phyloP scores from a whole-genome alignment of 2,329 filamentous ascomycete genomes.

The Alternaria metachromatica region DNA sequence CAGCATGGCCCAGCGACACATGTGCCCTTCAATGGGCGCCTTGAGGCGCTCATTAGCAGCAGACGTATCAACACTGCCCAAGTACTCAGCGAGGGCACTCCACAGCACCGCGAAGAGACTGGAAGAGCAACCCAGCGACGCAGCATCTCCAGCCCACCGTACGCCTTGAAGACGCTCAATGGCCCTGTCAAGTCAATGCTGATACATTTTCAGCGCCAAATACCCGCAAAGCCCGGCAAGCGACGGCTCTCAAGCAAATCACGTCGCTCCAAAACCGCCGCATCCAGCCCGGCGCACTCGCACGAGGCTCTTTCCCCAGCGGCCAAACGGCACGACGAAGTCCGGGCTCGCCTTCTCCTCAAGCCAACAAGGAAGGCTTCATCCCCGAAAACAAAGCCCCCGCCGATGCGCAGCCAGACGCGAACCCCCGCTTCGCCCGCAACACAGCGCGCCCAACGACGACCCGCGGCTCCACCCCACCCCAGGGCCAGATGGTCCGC shows the following conservation, averaged over 20 bases:
- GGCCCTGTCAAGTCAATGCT: conserved; percentile 4
- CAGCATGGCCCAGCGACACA: conserved; percentile 45
- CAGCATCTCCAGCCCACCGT: conserved; percentile 17
- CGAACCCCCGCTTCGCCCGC: conserved; percentile 17
- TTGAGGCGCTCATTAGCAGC: conserved; percentile 30
- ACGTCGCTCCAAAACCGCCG: conserved; percentile 32
- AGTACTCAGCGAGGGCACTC: conserved; percentile 32
- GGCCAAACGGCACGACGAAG: conserved; percentile 20
- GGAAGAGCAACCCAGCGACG: conserved; percentile 30
- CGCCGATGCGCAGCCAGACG: conserved; percentile 5
- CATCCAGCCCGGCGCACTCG: conserved; percentile 23
- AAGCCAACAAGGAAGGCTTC: conserved; percentile 7
- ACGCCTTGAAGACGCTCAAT: conserved; percentile 3
- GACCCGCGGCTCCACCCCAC: conserved; percentile 17
- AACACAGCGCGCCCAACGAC: conserved; percentile 12
- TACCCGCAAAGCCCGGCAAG: conserved; percentile 35
- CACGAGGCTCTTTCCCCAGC: conserved; percentile 29
- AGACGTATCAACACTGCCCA: conserved; percentile 26
- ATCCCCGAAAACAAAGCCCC: conserved; percentile 1
- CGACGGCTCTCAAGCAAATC: conserved; percentile 34
- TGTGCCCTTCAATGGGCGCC: conserved; percentile 44
- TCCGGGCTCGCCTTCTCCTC: neutral
- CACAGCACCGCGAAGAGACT: conserved; percentile 33
- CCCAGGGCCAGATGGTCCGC: conserved; percentile 39
- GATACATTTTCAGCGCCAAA: conserved; percentile 18